phyloP scores from a whole-genome alignment of 768 basidiomycete genomes.

The Leccinum broughii region DNA sequence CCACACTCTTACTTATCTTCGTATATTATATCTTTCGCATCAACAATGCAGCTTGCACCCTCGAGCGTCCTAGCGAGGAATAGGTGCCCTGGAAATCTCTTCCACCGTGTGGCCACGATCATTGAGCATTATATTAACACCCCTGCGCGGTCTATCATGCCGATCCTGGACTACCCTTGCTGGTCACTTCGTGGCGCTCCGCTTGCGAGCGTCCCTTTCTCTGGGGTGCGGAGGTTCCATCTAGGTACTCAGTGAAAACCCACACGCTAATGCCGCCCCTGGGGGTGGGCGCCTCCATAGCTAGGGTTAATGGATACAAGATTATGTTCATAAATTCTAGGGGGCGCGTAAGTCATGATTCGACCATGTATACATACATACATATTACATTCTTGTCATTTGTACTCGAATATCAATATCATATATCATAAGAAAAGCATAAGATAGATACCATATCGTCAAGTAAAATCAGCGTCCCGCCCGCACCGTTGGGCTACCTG shows the following conservation, averaged over 20 bases:
- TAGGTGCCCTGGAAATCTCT: neutral
- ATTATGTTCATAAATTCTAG: neutral
- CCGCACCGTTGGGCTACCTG: constrained; percentile 24
- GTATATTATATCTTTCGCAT: constrained; percentile 5
- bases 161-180: neutral
- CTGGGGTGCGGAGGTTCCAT: neutral
- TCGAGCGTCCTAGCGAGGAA: neutral
- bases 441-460: constrained; percentile 13
- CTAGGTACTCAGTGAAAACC: neutral
- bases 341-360: constrained; percentile 4
- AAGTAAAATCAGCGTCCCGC: constrained; percentile 13
- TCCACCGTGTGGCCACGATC: neutral
- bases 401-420: constrained; percentile 12
- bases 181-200: neutral
- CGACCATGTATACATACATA: neutral
- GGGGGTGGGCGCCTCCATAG: neutral
- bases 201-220: neutral
- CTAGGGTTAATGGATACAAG: neutral
- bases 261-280: neutral
- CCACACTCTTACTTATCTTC: constrained; percentile 4
- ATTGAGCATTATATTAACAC: neutral
- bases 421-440: constrained; percentile 8
- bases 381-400: constrained; percentile 16
- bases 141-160: neutral
- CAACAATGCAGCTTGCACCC: neutral